Evolutionary conservation across 371 early-diverging fungal species (phyloP).

Genomic region (Mortierella sp.): DNA sequence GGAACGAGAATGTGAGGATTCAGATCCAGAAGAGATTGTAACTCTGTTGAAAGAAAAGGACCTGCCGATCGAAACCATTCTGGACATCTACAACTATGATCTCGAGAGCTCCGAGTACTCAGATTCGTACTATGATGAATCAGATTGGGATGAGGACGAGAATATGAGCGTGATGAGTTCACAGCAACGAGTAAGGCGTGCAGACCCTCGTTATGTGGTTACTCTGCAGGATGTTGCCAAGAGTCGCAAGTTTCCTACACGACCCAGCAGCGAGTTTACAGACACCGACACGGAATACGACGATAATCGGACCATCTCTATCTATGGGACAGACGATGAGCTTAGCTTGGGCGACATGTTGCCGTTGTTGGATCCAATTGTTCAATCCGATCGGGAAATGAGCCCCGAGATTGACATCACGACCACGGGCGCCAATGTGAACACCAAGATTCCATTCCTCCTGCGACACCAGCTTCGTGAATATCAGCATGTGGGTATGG

Average conservation of each 20-base stretch:
- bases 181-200: conserved; percentile 22
- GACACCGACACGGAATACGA: conserved; percentile 52
- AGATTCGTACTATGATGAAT: conserved; percentile 46
- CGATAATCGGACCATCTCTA: conserved; percentile 47
- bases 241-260: conserved; percentile 45
- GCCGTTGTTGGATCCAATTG: conserved; percentile 37
- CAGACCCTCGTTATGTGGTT: conserved; percentile 47
- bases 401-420: conserved; percentile 21
- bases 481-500: conserved; percentile 83
- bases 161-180: conserved; percentile 34
- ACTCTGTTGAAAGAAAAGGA: conserved; percentile 50
- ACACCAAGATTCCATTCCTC: conserved; percentile 66
- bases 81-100: conserved; percentile 51
- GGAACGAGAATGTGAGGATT: conserved; percentile 30
- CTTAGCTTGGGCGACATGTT: conserved; percentile 46
- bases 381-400: conserved; percentile 10
- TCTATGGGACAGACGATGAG: conserved; percentile 48
- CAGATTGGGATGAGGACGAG: conserved; percentile 26
- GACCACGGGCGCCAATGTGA: conserved; percentile 57
- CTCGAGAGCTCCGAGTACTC: conserved; percentile 49
- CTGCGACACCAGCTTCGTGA: conserved; percentile 76
- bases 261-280: conserved; percentile 50
- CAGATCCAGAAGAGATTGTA: conserved; percentile 50
- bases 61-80: conserved; percentile 55
- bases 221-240: conserved; percentile 41